phyloP scores from a whole-genome alignment of 495 filamentous ascomycete species.

The Aspergillus cavernicola region DNA sequence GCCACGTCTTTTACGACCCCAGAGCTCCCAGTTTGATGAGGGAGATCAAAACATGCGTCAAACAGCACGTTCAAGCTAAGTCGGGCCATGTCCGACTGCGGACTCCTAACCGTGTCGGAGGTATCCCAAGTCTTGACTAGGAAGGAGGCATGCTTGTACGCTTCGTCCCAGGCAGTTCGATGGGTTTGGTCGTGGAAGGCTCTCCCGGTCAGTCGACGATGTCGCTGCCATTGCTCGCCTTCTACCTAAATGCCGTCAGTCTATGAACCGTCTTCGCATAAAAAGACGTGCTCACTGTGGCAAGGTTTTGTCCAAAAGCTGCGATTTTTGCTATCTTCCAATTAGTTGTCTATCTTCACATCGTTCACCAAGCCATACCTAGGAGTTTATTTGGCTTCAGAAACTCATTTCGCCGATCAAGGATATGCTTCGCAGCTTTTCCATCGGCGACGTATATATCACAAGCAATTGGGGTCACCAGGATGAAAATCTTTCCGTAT shows the following conservation, averaged over 20 bases:
- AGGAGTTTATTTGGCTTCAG: background rate
- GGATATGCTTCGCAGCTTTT: background rate
- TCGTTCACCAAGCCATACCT: background rate
- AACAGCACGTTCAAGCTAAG: conserved; percentile 8
- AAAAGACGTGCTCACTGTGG: background rate
- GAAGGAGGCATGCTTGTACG: background rate
- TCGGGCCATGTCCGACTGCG: conserved; percentile 1
- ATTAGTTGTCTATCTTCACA: background rate
- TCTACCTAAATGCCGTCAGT: background rate
- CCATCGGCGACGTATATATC: conserved; percentile 7
- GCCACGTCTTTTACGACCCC: background rate
- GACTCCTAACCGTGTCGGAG: background rate
- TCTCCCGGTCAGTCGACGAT: background rate
- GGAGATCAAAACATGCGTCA: background rate
- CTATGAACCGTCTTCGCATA: background rate
- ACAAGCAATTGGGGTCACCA: background rate
- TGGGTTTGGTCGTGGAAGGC: conserved; percentile 6
- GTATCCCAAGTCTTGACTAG: background rate
- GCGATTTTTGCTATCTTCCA: background rate
- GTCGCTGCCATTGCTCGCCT: conserved; percentile 7
- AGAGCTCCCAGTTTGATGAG: background rate
- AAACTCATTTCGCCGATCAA: conserved; percentile 6
- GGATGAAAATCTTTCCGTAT: conserved; percentile 2
- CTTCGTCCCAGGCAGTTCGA: conserved; percentile 2
- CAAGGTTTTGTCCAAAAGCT: conserved; percentile 3